A percentile compares a stretch with the other conserved stretches of the same genome.
Conservation (phyloP, 2,329 filamentous ascomycete species). For the Colletotrichum shisoi region DNA sequence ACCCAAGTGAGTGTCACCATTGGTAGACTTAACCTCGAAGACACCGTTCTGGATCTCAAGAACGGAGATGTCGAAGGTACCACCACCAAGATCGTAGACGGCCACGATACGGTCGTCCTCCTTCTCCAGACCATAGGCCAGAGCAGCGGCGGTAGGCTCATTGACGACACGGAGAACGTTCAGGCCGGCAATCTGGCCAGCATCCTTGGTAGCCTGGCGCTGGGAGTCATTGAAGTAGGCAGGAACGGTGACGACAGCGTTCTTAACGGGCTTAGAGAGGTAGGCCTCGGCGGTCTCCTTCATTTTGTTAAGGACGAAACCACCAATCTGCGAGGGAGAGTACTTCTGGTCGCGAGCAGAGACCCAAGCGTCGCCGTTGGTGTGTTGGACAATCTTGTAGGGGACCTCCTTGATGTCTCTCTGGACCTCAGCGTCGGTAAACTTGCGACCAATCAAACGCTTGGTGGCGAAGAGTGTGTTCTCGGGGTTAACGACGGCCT, state of each 20-base stretch:
- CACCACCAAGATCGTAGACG: conserved; percentile 97
- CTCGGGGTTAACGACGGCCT: conserved; percentile 97
- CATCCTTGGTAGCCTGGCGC: conserved; percentile 97
- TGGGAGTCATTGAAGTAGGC: conserved; percentile 99
- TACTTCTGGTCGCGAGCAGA: conserved; percentile 93
- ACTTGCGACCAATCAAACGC: conserved; percentile 98
- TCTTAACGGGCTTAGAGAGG: conserved; percentile 88
- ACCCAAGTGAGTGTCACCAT: conserved; percentile 97
- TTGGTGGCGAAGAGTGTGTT: conserved; percentile 99
- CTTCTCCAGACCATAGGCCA: conserved; percentile 97
- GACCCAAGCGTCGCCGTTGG: conserved; percentile 96
- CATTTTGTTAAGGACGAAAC: conserved; percentile 97
- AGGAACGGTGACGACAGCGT: conserved; percentile 94
- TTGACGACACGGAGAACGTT: conserved; percentile 98
- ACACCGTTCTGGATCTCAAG: conserved; percentile 97
- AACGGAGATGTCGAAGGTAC: conserved; percentile 98
- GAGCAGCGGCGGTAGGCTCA: conserved; percentile 94
- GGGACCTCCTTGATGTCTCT: conserved; percentile 97
- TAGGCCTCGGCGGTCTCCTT: conserved; percentile 98
- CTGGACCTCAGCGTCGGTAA: conserved; percentile 91
- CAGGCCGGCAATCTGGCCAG: conserved; percentile 92
- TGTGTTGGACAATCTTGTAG: conserved; percentile 98
- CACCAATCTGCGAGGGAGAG: conserved; percentile 97
- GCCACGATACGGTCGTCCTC: conserved; percentile 87
- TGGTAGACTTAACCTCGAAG: conserved; percentile 99